Conservation (phyloP, 1,284 basidiomycete genomes). For the Omphalotus olearius region DNA sequence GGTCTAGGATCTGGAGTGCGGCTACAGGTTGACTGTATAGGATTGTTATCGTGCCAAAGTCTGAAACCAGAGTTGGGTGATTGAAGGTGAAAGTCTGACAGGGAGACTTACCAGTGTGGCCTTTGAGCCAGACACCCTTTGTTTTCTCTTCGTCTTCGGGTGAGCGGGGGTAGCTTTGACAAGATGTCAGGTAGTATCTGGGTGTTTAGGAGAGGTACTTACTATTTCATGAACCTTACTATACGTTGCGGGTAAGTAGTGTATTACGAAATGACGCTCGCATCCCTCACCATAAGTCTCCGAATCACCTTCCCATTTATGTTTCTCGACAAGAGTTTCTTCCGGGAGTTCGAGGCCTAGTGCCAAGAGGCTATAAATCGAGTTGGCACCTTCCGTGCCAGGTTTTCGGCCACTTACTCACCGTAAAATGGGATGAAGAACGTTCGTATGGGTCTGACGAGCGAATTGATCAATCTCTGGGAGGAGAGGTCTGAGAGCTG, state of each 20-base stretch:
- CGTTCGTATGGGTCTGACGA: conserved; percentile 45
- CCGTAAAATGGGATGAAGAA: conserved; percentile 49
- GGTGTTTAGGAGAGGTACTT: conserved; percentile 7
- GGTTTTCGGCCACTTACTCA: too few relatives aligned
- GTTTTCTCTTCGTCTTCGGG: conserved; percentile 44
- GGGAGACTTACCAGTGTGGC: conserved; percentile 29
- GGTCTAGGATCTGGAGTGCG: conserved; percentile 11
- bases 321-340: conserved; percentile 48
- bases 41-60: conserved; percentile 53
- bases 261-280: too few relatives aligned
- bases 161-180: conserved; percentile 33
- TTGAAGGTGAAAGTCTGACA: too few relatives aligned
- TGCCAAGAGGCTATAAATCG: conserved; percentile 44
- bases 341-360: conserved; percentile 57
- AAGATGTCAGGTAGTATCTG: not conserved
- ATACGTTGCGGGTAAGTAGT: not conserved
- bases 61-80: too few relatives aligned
- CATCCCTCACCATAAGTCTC: conserved; percentile 42
- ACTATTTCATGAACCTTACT: conserved; percentile 62
- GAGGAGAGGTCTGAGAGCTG: conserved; percentile 47
- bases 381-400: conserved; percentile 39
- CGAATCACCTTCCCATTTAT: conserved; percentile 39
- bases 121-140: conserved; percentile 44
- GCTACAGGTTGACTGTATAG: conserved; percentile 27
- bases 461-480: conserved; percentile 54